Evolutionary conservation across 2,329 filamentous ascomycete genomes (phyloP).

Genomic region (Paraconiothyrium sp.): DNA sequence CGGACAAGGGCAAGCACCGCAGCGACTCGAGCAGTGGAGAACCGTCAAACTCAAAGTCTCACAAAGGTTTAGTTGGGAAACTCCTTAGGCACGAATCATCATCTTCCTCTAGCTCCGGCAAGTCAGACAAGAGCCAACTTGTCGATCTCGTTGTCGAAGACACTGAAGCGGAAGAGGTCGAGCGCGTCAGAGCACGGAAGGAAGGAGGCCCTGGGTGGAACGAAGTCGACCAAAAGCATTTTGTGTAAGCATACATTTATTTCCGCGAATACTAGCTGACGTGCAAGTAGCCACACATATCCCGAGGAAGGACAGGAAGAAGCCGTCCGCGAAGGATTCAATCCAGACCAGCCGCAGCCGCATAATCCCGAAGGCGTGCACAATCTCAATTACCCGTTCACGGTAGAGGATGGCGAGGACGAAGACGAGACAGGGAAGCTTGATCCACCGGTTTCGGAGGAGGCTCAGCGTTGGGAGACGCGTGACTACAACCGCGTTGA

Average conservation of each 20-base stretch:
- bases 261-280: conserved; percentile 19
- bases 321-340: conserved; percentile 64
- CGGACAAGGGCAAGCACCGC: conserved; percentile 57
- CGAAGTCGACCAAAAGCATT: conserved; percentile 63
- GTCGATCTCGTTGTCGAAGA: conserved; percentile 75
- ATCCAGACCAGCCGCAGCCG: conserved; percentile 57
- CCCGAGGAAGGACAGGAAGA: conserved; percentile 58
- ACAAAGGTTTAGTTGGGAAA: conserved; percentile 45
- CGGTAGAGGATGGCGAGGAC: conserved; percentile 51
- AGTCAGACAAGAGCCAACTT: conserved; percentile 69
- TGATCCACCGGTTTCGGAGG: conserved; percentile 52
- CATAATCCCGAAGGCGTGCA: conserved; percentile 56
- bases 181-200: conserved; percentile 69
- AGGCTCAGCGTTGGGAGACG: conserved; percentile 56
- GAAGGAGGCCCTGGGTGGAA: conserved; percentile 71
- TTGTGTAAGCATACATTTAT: conserved; percentile 55
- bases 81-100: conserved; percentile 60
- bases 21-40: conserved; percentile 49
- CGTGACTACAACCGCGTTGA: conserved; percentile 41
- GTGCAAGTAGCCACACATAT: conserved; percentile 55
- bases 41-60: conserved; percentile 45
- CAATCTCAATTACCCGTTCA: conserved; percentile 56
- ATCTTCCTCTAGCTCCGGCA: conserved; percentile 55
- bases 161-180: conserved; percentile 67
- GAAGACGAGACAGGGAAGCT: conserved; percentile 46